Base-by-base conservation (phyloP, 176 grass and related monocot species). In the Zea luxurians region DNA sequence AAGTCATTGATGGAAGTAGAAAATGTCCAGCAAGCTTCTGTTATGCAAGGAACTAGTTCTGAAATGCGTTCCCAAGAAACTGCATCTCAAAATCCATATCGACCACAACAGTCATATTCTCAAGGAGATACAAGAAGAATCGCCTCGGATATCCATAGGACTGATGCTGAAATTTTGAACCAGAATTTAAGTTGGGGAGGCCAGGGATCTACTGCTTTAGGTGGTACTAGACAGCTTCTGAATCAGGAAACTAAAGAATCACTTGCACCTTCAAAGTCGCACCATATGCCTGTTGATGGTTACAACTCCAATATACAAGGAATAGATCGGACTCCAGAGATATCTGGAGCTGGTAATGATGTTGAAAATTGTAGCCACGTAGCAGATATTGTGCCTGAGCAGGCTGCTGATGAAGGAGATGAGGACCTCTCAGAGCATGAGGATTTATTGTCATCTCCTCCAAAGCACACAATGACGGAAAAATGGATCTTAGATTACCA, bases 401-500 rank as follows among this genome's bases (percentile, higher is more conserved):
- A 83, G 78, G 90, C 73, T 83, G 77, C 74, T 42, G 87, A 89
- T 59, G 92, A 92, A 90, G 87, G 85, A 81, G 86, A 91, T 15
- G 86, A 86, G 11, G 81, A 88, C 75, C 48, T 86, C 35, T 88
- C 78, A 4, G 88, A 88, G 70, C 76, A 84, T 45, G 86, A 89
- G 84, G 90, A 86, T 84, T 80, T 93, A 63, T 58, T 60, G 18
- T 65, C 83, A 70, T 89, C 92, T 77, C 92, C 89, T 80, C 90
- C 96, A 13, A 95, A 93, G 64, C 92, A 87, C 60, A 95, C 89
- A 42, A 89, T 91, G 42, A 89, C 83, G 38, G 96, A 99, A 65
- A 99, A 95, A 88, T 99, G 96, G 89, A 85, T 93, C 20, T 60
- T 92, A 45, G 88, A 99, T 83, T 82, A 91, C 78, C 88, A 89